Evolutionary conservation across 2,329 filamentous ascomycete species (phyloP).

Genomic region (Nigrograna mackinnonii): DNA sequence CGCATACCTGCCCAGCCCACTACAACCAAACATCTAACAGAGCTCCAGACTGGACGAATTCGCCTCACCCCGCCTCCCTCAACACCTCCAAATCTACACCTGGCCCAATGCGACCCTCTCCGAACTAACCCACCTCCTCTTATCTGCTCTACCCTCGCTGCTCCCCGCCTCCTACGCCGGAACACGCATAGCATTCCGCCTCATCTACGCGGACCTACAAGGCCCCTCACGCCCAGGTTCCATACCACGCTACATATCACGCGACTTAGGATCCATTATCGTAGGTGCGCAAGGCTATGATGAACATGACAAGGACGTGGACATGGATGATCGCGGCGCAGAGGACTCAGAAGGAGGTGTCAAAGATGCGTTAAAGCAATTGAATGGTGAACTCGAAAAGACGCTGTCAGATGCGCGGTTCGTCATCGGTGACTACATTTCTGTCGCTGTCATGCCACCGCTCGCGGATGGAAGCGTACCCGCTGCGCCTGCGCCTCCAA

Average conservation of each 20-base stretch:
- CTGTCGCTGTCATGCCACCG: slow-evolving; percentile 79
- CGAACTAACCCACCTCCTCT: slow-evolving; percentile 79
- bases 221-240: slow-evolving; percentile 45
- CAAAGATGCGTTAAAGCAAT: slow-evolving; percentile 43
- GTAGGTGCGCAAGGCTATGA: slow-evolving; percentile 56
- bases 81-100: slow-evolving; percentile 80
- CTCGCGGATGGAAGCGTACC: slow-evolving; percentile 74
- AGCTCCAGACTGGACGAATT: slow-evolving; percentile 72
- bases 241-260: slow-evolving; percentile 69
- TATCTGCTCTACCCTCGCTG: slow-evolving; percentile 67
- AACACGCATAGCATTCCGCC: slow-evolving; percentile 83
- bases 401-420: slow-evolving; percentile 78
- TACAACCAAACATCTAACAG: background rate
- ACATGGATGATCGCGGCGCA: slow-evolving; percentile 13
- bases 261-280: slow-evolving; percentile 82
- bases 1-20: slow-evolving; percentile 12
- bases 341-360: slow-evolving; percentile 12
- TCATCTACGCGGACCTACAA: slow-evolving; percentile 79
- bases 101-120: slow-evolving; percentile 80
- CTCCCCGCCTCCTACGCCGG: slow-evolving; percentile 77
- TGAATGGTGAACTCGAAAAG: slow-evolving; percentile 68
- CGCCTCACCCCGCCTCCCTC: slow-evolving; percentile 56
- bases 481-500: slow-evolving; percentile 53
- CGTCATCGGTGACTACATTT: slow-evolving; percentile 86
- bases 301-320: slow-evolving; percentile 19